Conservation (phyloP, 768 basidiomycete genomes). For the Asterophora lycoperdoides region DNA sequence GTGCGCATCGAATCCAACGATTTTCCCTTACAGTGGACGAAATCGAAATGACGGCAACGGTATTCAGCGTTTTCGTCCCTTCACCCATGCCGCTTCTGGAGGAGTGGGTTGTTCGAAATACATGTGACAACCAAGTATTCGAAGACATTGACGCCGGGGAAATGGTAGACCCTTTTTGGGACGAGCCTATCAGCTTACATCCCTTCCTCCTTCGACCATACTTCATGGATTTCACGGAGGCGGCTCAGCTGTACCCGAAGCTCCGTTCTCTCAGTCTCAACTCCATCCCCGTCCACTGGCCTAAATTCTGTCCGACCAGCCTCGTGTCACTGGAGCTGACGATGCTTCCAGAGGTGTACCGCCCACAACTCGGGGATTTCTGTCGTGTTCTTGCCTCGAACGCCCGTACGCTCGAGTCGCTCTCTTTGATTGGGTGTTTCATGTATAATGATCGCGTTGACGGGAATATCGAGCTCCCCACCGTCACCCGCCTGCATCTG, state of each 20-base stretch:
- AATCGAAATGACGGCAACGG: not conserved
- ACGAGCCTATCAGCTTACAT: too few species aligned
- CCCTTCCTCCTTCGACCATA: not conserved
- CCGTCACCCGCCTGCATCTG: not conserved
- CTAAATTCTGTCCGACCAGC: conserved; percentile 3
- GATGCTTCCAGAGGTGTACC: not conserved
- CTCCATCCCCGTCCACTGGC: conserved; percentile 6
- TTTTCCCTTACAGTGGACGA: conserved; percentile 6
- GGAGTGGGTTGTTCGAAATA: not conserved
- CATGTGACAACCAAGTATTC: not conserved
- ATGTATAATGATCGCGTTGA: too few species aligned
- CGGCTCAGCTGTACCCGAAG: not conserved
- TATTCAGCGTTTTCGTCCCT: not conserved
- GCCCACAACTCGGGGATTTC: not conserved
- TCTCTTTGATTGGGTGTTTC: not conserved
- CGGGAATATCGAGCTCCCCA: not conserved
- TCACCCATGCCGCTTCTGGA: conserved; percentile 1
- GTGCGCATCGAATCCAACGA: conserved; percentile 3
- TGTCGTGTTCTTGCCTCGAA: conserved; percentile 4
- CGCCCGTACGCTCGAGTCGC: conserved; percentile 6
- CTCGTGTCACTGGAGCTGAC: conserved; percentile 3
- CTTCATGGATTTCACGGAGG: not conserved
- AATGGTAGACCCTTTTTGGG: not conserved
- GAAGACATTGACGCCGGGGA: not conserved
- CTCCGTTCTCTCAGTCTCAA: not conserved